Evolutionary conservation across 768 basidiomycete genomes (phyloP).

Genomic region (Podaxis sp.): DNA sequence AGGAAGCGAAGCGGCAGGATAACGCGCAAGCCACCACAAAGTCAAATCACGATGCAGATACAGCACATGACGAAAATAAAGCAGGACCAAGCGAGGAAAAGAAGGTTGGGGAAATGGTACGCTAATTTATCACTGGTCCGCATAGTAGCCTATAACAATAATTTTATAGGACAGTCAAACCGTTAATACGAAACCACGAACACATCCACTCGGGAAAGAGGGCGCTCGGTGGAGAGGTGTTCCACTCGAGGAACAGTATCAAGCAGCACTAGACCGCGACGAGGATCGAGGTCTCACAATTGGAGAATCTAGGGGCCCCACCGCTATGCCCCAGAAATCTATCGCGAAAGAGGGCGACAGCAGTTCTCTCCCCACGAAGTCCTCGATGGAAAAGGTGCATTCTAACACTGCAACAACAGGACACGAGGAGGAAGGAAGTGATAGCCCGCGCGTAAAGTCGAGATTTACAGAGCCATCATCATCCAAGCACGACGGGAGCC

Average conservation of each 20-base stretch:
- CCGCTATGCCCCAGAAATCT: neutral
- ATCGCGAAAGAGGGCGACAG: neutral
- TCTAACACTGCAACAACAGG: conserved; percentile 9
- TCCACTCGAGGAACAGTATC: conserved; percentile 1
- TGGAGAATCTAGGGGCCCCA: neutral
- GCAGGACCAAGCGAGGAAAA: neutral
- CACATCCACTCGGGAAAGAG: conserved; percentile 3
- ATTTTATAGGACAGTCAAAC: neutral
- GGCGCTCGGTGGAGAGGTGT: conserved; percentile 4
- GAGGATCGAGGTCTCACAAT: neutral
- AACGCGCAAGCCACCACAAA: neutral
- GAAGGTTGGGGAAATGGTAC: neutral
- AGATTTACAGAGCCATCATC: neutral
- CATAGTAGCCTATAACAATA: neutral
- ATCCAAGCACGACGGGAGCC: neutral
- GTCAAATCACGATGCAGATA: too few relatives aligned
- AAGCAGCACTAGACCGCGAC: neutral
- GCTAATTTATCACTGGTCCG: neutral
- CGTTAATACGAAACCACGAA: neutral
- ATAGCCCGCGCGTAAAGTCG: neutral
- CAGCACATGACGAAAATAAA: neutral
- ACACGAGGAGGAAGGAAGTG: neutral
- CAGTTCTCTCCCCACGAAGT: neutral
- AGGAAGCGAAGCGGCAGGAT: neutral
- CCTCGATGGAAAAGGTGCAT: neutral